Evolutionary conservation across 164 flowering plant genomes (phyloP), one percentile per base, ranked within the genome.

Genomic region (Sextonia rubra): DNA sequence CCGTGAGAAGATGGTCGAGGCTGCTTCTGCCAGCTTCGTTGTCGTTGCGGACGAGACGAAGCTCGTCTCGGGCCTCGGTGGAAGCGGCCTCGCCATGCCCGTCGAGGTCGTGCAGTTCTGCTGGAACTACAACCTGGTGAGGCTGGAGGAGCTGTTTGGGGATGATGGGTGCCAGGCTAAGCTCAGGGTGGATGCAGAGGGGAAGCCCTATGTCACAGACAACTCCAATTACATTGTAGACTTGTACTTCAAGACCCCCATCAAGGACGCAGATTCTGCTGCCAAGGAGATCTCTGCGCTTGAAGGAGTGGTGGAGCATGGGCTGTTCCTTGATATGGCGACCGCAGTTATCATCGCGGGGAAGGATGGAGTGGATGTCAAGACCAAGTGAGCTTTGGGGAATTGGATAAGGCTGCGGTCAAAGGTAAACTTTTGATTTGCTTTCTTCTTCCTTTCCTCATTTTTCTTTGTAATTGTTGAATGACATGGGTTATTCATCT

Each of bases 1-100:
- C 2, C n/a, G 75, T 3, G 75, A 73, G 75, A 66, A 73, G 66
- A 73, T 73, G 75, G 75, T 73, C 15, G 75, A 73, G 37, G 75
- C 75, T 5, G 75, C 70, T 14, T 66, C 69, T 0, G 52, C 44
- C 23, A n/a, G 56, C 56, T 73, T 73, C 23, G 70, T 73, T 5
- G 75, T 73, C 6, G 75, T 73, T 4, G 75, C 24, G 14, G 75
- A 73, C 24, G 75, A 72, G n/a, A 49, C 75, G 15, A 73, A 73
- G 58, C 58, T 73, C 2, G 70, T 73, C 24, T 48, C 44, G 0
- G 75, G 75, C n/a, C 70, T 66, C 26, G 69, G 69, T 23, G 17
- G 75, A 64, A 12, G 75, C 22, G 75, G 47, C 70, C 69, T 72
- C 52, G 74, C 69, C 17, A 65, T 73, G 69, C 75, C 75, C 26